Evolutionary conservation across 352 stramenopile species (phyloP).

Genomic region (Plasmopara halstedii): DNA sequence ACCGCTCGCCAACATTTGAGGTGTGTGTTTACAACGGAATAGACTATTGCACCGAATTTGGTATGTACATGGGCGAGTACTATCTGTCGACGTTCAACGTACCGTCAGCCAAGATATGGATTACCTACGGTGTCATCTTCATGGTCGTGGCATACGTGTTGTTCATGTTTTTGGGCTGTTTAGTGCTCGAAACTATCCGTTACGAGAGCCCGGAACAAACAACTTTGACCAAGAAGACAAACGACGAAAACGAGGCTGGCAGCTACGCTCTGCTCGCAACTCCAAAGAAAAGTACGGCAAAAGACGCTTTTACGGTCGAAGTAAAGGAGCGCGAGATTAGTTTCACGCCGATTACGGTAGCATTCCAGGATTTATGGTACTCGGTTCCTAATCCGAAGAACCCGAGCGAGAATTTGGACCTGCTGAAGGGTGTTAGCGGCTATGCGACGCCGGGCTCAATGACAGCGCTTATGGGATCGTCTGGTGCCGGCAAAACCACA

Average conservation of each 20-base stretch:
- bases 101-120: slow-evolving; percentile 18
- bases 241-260: slow-evolving; percentile 7
- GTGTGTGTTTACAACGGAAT: slow-evolving; percentile 31
- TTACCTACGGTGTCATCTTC: slow-evolving; percentile 26
- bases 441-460: slow-evolving; percentile 45
- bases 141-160: slow-evolving; percentile 29
- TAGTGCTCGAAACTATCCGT: slow-evolving; percentile 13
- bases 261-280: slow-evolving; percentile 13
- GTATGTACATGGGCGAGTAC: slow-evolving; percentile 33
- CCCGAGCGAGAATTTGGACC: slow-evolving; percentile 35
- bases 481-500: slow-evolving; percentile 72
- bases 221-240: slow-evolving; percentile 12
- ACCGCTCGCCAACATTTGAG: slow-evolving; percentile 17
- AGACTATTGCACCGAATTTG: slow-evolving; percentile 29
- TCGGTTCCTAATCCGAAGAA: slow-evolving; percentile 34
- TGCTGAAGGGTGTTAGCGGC: slow-evolving; percentile 50
- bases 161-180: slow-evolving; percentile 39
- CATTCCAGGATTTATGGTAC: slow-evolving; percentile 40
- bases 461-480: slow-evolving; percentile 83
- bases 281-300: slow-evolving; percentile 9
- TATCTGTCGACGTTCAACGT: slow-evolving; percentile 29
- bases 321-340: slow-evolving; percentile 26
- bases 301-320: slow-evolving; percentile 8
- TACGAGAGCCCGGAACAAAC: slow-evolving; percentile 21
- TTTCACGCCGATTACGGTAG: slow-evolving; percentile 31